phyloP scores from a whole-genome alignment of 2,329 filamentous ascomycete genomes.

The Septoria petroselini region DNA sequence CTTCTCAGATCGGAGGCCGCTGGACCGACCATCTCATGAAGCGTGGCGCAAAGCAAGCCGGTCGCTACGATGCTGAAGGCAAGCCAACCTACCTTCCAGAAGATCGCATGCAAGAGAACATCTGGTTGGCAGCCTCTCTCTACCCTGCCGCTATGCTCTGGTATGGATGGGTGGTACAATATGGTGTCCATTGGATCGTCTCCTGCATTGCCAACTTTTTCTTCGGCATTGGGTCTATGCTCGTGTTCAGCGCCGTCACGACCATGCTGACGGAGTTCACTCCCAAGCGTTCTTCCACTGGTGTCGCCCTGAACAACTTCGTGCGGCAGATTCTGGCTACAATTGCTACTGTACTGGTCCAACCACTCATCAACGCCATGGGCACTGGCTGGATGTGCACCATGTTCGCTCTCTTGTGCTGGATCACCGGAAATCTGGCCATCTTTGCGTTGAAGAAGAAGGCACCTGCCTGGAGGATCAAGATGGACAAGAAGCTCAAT shows the following conservation, averaged over 20 bases:
- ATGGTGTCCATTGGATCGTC: constrained; percentile 46
- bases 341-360: constrained; percentile 65
- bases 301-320: constrained; percentile 78
- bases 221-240: constrained; percentile 74
- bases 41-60: constrained; percentile 65
- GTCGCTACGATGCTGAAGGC: constrained; percentile 64
- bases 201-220: constrained; percentile 37
- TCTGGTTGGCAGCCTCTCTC: constrained; percentile 67
- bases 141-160: constrained; percentile 69
- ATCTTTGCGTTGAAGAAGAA: constrained; percentile 35
- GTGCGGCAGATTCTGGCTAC: constrained; percentile 73
- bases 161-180: constrained; percentile 71
- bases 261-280: constrained; percentile 85
- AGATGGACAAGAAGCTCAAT: constrained; percentile 31
- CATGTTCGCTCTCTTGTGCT: constrained; percentile 37
- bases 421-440: constrained; percentile 27
- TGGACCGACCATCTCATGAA: constrained; percentile 82
- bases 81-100: constrained; percentile 69
- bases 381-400: constrained; percentile 76
- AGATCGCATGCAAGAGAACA: constrained; percentile 78
- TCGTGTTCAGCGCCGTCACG: constrained; percentile 67
- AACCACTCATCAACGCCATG: constrained; percentile 66
- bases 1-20: constrained; percentile 65
- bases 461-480: constrained; percentile 30
- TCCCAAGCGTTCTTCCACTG: constrained; percentile 64